Evolutionary conservation across 1,284 basidiomycete genomes (phyloP), one percentile per base, ranked within the genome.

Genomic region (Heliocybe sulcata): DNA sequence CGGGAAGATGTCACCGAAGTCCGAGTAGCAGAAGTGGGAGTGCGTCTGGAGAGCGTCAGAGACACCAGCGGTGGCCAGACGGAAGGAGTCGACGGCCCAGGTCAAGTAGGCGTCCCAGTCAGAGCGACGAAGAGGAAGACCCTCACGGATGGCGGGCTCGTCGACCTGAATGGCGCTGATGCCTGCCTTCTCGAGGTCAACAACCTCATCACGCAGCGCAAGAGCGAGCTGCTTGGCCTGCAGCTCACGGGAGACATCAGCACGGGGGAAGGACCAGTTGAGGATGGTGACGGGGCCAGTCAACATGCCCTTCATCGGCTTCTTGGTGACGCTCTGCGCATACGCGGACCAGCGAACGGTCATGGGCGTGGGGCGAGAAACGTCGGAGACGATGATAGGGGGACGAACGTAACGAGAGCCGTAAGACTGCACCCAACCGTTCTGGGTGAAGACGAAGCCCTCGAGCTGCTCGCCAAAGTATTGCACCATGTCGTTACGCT

Each of bases 191-290:
- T 98, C 95, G 65, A 99, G 91, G 77, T 99, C 97, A 64, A 92
- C 65, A 61, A 99, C 97, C 77, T 99, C 97, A 69, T 99, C 97
- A 65, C 97, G 95, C 67, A 99, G 92, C 58, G 97, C 91, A 60
- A 99, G 85, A 56, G 97, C 97, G 65, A 99, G 88, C 76, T 99
- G 97, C 81, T 95, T 94, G 71, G 94, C 94, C 79, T 99, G 97
- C 60, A 96, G 72, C 77, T 99, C 97, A 73, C 93, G 92, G 58
- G 90, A 85, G 66, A 99, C 90, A 72, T 99, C 97, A 64, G 93
- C 94, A 77, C 97, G 96, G 67, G 97, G 97, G 96, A 99, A 99
- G 45, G 97, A 99, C 97, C 97, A 99, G 84, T 98, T 98, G 73
- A 99, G 85, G 75, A 99, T 98, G 63, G 92, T 94, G 67, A 95